These are phyloP conservation scores for Hibiscus tridactylites DNA, from an alignment of 345 rosid species.

Conservation along the genomic window DNA sequence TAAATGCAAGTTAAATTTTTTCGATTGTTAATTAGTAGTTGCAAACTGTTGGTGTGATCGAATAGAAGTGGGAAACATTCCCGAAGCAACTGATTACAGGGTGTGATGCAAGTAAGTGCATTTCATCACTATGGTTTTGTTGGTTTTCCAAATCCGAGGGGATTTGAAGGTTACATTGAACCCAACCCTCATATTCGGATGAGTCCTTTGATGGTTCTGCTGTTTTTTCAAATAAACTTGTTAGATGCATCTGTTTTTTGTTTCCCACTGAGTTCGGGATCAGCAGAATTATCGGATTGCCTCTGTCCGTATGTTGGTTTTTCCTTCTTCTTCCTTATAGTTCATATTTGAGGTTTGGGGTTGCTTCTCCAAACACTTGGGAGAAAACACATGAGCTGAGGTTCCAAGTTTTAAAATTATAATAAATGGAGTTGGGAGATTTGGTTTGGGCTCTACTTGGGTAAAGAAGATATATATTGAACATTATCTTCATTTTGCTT, in stretches of 20 bases:
- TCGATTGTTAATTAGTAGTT: neutral
- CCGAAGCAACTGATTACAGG: neutral
- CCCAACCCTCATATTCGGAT: neutral
- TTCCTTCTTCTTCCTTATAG: no score
- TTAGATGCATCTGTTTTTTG: no score
- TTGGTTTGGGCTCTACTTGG: neutral
- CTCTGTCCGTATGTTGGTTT: no score
- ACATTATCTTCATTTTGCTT: neutral
- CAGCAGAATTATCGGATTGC: no score
- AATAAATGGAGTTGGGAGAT: neutral
- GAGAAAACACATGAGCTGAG: no score
- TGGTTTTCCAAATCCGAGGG: neutral
- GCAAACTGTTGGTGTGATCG: neutral
- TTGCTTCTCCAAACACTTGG: no score
- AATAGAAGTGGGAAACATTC: neutral
- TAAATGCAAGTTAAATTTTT: slow-evolving; percentile 5
- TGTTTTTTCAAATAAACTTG: no score
- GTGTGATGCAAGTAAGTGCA: neutral
- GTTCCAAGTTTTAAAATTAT: neutral
- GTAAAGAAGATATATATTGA: neutral
- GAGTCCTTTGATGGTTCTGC: neutral
- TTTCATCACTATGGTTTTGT: neutral
- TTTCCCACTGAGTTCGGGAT: no score
- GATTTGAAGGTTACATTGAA: neutral
- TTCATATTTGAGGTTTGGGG: no score